Evolutionary conservation across 495 filamentous ascomycete genomes (phyloP), one percentile per base, ranked within the genome.

Genomic region (Apiosordaria backusii): DNA sequence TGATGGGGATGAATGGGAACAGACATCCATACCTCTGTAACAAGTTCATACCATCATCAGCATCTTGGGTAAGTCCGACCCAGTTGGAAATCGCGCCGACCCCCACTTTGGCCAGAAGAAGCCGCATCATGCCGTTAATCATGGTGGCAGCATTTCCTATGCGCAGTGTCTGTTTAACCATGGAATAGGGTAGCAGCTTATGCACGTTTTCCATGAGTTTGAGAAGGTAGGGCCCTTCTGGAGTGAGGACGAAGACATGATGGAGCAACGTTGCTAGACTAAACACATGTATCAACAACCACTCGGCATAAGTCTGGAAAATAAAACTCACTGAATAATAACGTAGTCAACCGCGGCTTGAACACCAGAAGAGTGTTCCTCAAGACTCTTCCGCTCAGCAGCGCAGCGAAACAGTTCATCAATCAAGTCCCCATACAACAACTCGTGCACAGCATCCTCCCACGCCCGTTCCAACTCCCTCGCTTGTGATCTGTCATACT

Each of bases 121-220:
- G 70, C 59, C 74, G 80, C 50, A 86, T 79, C 80, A 90, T 85
- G 16, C 79, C 87, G 68, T 81, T 87, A 57, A 90, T 82, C 88
- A 90, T 90, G 40, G 82, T 86, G 6, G 87, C 88, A 0, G 85
- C 88, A 69, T 90, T 90, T 5, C 88, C 87, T 29, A 90, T 79
- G 50, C 83, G 83, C 4, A 90, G 75, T 1, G 87, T 88, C 74
- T 89, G 85, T 58, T 82, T 77, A 15, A 90, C 77, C 57, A 86
- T 71, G 24, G 80, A 72, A 66, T 90, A 90, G 0, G 88, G 88
- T 7, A 89, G 72, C 67, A 90, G 66, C 54, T 78, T 81, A 65
- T 90, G 84, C 15, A 85, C 77, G 59, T 80, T 86, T 60, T 83
- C 81, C 19, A 87, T 62, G 26, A 90, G 74, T 57, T 83, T 83